A percentile compares a stretch with the other conserved stretches of the same genome.
Evolutionary conservation across 2,329 filamentous ascomycete genomes (phyloP).

Genomic region (Penicillium occitanis): DNA sequence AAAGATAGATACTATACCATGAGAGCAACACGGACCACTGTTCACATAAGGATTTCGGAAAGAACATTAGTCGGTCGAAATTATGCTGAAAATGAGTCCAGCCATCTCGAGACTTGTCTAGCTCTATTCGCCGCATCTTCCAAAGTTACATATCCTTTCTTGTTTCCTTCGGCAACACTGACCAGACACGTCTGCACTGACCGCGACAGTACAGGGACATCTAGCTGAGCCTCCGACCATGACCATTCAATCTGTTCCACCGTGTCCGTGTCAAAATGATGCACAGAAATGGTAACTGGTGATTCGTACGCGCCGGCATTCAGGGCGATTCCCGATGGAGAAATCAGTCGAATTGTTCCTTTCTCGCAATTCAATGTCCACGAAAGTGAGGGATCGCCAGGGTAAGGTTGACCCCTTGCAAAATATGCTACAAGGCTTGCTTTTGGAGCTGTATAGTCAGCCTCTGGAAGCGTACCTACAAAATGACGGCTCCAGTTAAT

Average conservation of each 20-base stretch:
- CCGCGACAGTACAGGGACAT: slow-evolving; percentile 6
- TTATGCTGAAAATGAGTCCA: slow-evolving; percentile 15
- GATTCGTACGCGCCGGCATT: slow-evolving; percentile 4
- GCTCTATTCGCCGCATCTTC: slow-evolving; percentile 15
- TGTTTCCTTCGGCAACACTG: slow-evolving; percentile 6
- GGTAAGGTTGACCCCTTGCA: slow-evolving; percentile 11
- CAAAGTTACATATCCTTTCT: slow-evolving; percentile 13
- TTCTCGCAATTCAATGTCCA: slow-evolving; percentile 16
- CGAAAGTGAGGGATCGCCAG: slow-evolving; percentile 6
- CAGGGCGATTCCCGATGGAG: slow-evolving; percentile 15
- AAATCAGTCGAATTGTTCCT: slow-evolving; percentile 7
- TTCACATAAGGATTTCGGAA: too few relatives aligned
- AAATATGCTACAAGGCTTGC: slow-evolving; percentile 16
- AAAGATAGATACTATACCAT: background rate
- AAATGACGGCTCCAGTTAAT: background rate
- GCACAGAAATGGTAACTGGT: slow-evolving; percentile 13
- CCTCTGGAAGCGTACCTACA: background rate
- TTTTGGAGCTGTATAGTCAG: background rate
- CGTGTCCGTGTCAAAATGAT: slow-evolving; percentile 14
- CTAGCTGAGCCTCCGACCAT: slow-evolving; percentile 15
- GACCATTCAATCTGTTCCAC: slow-evolving; percentile 14
- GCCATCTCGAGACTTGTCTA: slow-evolving; percentile 10
- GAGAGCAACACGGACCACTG: background rate
- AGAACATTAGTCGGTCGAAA: too few relatives aligned
- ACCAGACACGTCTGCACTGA: slow-evolving; percentile 15